Evolutionary conservation across 1,139 yeast genomes (phyloP), one percentile per base, ranked within the genome.

Genomic region (Saccharomyces pastorianus): DNA sequence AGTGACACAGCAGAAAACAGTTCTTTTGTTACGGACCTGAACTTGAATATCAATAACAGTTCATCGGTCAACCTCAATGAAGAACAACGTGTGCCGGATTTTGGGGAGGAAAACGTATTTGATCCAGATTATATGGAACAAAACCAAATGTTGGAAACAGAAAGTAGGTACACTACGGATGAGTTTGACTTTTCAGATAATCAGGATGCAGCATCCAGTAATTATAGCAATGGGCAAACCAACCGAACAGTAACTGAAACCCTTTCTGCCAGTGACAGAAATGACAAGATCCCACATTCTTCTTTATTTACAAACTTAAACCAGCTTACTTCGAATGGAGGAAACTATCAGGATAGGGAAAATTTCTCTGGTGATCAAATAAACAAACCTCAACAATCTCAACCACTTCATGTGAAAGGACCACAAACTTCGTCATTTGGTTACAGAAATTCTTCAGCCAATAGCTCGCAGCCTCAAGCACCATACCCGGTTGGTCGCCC

Each of bases 71-170:
- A 25, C 55, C 46, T 17, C 48, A 25, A 17, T 2, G 26, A 9
- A 14, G 25, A 38, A 11, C 44, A 17, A 38, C 44, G 41, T 31
- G 55, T 53, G 13, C 54, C 49, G 3, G 51, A 55, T 8, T 57
- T 49, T 6, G 53, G 53, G 20, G 61, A 56, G 44, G 62, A 50
- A 49, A 56, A 65, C 53, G 66, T 66, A 6, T 64, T 64, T 55
- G 68, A 65, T 52, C 68, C 69, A 6, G 67, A 64, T 53, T 66
- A 60, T 50, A 53, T 58, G 51, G 69, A 64, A 49, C 63, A 64
- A 46, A 59, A 59, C 32, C 65, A 65, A 41, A 58, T 64, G 58
- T 53, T 62, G 14, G 66, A 60, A 28, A 53, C 57, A 14, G 64
- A 61, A 47, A 60, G 60, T 51, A 54, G 55, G 7, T 60, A 58